These are phyloP conservation scores for Fusarium mangiferae DNA, from an alignment of 2,329 filamentous ascomycete species.

Conservation along the genomic window DNA sequence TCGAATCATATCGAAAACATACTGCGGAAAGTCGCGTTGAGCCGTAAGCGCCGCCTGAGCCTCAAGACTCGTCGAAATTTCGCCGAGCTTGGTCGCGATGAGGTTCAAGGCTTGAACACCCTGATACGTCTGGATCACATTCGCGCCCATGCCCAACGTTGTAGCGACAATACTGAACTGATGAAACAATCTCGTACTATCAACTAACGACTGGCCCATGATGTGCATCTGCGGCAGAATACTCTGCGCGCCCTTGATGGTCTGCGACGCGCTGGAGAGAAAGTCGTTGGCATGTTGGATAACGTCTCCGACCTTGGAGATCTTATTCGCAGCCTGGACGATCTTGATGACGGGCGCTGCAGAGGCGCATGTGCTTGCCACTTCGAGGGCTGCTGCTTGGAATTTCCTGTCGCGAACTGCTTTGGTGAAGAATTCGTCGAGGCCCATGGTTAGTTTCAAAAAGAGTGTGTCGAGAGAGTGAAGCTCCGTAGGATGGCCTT, in stretches of 20 bases:
- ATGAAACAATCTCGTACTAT: conserved; percentile 47
- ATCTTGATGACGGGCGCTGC: conserved; percentile 36
- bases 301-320: conserved; percentile 40
- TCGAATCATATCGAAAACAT: conserved; percentile 51
- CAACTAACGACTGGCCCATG: conserved; percentile 49
- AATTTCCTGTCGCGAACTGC: conserved; percentile 26
- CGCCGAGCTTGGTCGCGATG: conserved; percentile 49
- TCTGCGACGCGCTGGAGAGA: conserved; percentile 36
- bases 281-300: conserved; percentile 41
- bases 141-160: conserved; percentile 48
- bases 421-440: conserved; percentile 22
- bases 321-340: conserved; percentile 42
- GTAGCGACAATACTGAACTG: conserved; percentile 47
- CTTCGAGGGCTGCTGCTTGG: conserved; percentile 25
- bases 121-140: conserved; percentile 50
- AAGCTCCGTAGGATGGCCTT: neutral
- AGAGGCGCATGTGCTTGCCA: conserved; percentile 24
- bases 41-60: conserved; percentile 51
- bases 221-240: conserved; percentile 50
- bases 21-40: conserved; percentile 51
- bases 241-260: conserved; percentile 32
- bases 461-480: neutral
- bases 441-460: conserved; percentile 13
- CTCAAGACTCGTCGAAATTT: conserved; percentile 47
- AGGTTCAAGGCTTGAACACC: conserved; percentile 50